Conservation (phyloP, 2,329 filamentous ascomycete species). For the Botrytis hyacinthi region DNA sequence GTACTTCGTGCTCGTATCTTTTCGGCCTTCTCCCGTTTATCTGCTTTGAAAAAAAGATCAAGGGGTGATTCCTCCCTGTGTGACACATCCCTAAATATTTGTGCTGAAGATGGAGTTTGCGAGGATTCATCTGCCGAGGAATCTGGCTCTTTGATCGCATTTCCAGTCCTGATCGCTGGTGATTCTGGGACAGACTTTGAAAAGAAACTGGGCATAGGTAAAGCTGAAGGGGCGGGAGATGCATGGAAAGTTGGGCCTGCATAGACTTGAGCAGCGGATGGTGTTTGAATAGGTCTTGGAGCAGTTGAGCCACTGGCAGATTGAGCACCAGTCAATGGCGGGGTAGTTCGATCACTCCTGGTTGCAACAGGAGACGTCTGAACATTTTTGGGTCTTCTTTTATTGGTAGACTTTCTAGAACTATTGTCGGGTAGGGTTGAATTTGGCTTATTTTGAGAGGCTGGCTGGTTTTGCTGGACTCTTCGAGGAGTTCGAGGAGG, state of each 20-base stretch:
- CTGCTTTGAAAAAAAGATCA: conserved; percentile 86
- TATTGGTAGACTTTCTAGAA: conserved; percentile 37
- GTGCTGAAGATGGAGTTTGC: conserved; percentile 44
- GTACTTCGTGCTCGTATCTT: conserved; percentile 59
- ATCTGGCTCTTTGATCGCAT: conserved; percentile 45
- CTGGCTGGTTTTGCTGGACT: conserved; percentile 25
- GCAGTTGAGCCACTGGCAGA: conserved; percentile 37
- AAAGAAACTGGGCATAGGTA: conserved; percentile 88
- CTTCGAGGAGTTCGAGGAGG: conserved; percentile 39
- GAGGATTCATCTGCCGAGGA: conserved; percentile 41
- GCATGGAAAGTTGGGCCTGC: conserved; percentile 94
- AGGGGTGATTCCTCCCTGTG: conserved; percentile 70
- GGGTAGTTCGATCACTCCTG: conserved; percentile 32
- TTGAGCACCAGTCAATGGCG: conserved; percentile 33
- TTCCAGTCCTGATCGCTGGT: conserved; percentile 45
- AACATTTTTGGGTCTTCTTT: conserved; percentile 37
- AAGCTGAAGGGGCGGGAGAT: conserved; percentile 83
- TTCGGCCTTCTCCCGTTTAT: conserved; percentile 76
- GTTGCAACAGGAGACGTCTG: conserved; percentile 34
- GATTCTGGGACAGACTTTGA: conserved; percentile 72
- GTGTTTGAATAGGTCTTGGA: conserved; percentile 43
- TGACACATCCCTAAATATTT: conserved; percentile 54
- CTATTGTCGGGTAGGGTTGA: conserved; percentile 28
- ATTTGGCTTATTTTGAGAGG: conserved; percentile 27
- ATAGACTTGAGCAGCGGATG: conserved; percentile 52